Percentiles rank a stretch among this genome's conserved stretches.
These are phyloP conservation scores for Castanea crenata DNA, from an alignment of 306 rosid species.

Conservation along the genomic window DNA sequence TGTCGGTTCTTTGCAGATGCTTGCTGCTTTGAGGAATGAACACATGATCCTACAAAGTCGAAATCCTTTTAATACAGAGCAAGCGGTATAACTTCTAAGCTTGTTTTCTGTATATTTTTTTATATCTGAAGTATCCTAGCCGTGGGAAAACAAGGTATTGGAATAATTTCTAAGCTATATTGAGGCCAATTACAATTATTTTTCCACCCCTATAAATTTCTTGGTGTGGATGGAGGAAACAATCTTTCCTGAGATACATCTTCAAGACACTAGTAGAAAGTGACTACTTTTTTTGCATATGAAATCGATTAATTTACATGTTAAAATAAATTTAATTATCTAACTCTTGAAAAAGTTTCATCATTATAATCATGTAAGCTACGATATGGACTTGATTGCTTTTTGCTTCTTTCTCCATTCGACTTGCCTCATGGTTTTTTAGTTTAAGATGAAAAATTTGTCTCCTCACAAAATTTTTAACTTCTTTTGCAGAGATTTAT, in stretches of 20 bases:
- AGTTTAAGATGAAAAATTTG: slow-evolving; percentile 6
- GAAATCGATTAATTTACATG: background rate
- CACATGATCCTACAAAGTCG: slow-evolving; percentile 41
- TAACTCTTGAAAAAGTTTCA: background rate
- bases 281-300: background rate
- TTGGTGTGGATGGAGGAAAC: background rate
- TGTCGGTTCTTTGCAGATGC: slow-evolving; percentile 63
- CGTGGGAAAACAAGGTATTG: background rate
- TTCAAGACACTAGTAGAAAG: background rate
- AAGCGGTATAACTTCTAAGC: slow-evolving; percentile 61
- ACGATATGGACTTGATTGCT: background rate
- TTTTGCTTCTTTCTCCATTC: background rate
- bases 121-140: background rate
- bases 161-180: background rate
- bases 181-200: background rate
- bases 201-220: background rate
- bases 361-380: background rate
- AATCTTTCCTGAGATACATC: background rate
- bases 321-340: background rate
- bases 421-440: background rate
- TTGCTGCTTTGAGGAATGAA: slow-evolving; percentile 85
- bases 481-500: slow-evolving; percentile 62
- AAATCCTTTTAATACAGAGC: slow-evolving; percentile 80
- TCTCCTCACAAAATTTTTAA: background rate
- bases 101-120: background rate